Evolutionary conservation across 78 protist species (phyloP).

Genomic region (Polysphondylium violaceum): DNA sequence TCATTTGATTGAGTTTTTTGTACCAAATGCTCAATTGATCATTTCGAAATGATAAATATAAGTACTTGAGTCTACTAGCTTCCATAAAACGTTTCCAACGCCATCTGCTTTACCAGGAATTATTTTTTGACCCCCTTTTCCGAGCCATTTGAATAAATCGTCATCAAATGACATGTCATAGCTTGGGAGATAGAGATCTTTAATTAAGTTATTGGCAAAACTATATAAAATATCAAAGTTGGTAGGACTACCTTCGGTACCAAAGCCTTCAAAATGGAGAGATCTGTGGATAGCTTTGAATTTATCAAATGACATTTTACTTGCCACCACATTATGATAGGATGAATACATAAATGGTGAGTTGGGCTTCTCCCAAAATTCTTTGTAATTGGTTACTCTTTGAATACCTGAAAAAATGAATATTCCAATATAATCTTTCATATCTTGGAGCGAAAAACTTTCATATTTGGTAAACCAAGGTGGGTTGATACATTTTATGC

Average conservation of each 20-base stretch:
- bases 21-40: neutral
- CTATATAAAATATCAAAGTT: neutral
- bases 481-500: neutral
- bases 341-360: neutral
- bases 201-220: neutral
- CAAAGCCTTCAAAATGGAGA: neutral
- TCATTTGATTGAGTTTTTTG: too few relatives aligned
- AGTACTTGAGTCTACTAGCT: neutral
- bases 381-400: neutral
- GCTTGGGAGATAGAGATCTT: neutral
- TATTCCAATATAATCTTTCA: too few relatives aligned
- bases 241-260: neutral
- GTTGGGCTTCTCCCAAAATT: neutral
- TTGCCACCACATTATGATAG: neutral
- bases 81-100: slow-evolving; percentile 1
- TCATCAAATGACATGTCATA: neutral
- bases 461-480: slow-evolving; percentile 5
- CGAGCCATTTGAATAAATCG: neutral
- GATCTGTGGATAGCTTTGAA: neutral
- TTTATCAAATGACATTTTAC: neutral
- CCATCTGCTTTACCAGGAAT: neutral
- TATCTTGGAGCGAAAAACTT: neutral
- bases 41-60: neutral
- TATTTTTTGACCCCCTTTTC: neutral
- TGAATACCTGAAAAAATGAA: neutral